Evolutionary conservation across 352 stramenopile genomes (phyloP).

Genomic region (Elongisporangium anandrum): DNA sequence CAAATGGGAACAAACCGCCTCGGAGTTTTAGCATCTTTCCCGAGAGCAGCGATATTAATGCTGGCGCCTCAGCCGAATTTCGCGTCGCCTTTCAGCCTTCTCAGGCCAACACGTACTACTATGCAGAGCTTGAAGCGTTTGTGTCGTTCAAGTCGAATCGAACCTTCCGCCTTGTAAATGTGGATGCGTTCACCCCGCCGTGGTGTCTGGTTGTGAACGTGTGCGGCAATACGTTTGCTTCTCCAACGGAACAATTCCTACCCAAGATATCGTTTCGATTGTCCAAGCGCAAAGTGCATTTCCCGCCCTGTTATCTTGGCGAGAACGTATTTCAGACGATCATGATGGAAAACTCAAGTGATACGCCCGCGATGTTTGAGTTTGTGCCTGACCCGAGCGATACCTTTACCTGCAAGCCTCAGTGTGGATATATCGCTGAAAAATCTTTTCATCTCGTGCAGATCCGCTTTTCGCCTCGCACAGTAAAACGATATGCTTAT

Average conservation of each 20-base stretch:
- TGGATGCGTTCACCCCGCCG: slow-evolving; percentile 88
- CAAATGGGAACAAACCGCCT: neutral
- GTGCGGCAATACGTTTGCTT: slow-evolving; percentile 87
- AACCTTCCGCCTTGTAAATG: slow-evolving; percentile 92
- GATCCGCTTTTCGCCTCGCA: slow-evolving; percentile 66
- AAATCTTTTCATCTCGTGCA: slow-evolving; percentile 83
- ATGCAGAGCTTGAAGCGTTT: slow-evolving; percentile 85
- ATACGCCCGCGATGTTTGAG: slow-evolving; percentile 85
- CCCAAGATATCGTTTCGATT: slow-evolving; percentile 73
- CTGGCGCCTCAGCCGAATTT: slow-evolving; percentile 75
- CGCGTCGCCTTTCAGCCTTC: slow-evolving; percentile 77
- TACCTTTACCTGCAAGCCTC: slow-evolving; percentile 72
- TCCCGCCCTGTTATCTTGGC: slow-evolving; percentile 85
- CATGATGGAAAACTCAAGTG: slow-evolving; percentile 80
- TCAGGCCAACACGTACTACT: slow-evolving; percentile 85
- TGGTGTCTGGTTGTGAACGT: slow-evolving; percentile 79
- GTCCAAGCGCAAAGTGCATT: slow-evolving; percentile 56
- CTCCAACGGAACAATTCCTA: slow-evolving; percentile 81
- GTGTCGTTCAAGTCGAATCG: slow-evolving; percentile 91
- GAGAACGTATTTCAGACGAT: slow-evolving; percentile 90
- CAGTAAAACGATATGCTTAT: slow-evolving; percentile 41
- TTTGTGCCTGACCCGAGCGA: slow-evolving; percentile 62
- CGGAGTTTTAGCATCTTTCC: slow-evolving; percentile 73
- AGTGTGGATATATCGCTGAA: slow-evolving; percentile 56
- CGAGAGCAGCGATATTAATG: slow-evolving; percentile 66